Percentiles rank a stretch among this genome's conserved stretches.
These are phyloP conservation scores for Didymella pomorum DNA, from an alignment of 2,329 filamentous ascomycete species.

Conservation along the genomic window DNA sequence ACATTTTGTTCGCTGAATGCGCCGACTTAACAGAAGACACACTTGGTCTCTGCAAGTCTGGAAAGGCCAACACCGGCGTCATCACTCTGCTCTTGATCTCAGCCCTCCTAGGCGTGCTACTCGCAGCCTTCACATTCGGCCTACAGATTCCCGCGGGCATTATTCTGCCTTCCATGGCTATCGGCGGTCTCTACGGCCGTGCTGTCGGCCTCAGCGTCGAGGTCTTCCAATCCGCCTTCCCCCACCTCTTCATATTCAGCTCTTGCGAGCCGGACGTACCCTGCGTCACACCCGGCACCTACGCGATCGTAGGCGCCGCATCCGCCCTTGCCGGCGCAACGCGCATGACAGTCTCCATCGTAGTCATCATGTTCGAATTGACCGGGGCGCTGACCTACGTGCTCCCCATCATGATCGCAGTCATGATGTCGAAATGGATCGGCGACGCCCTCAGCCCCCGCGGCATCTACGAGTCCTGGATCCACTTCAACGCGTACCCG, in stretches of 20 bases:
- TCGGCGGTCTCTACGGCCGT: constrained; percentile 88
- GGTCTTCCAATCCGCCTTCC: constrained; percentile 82
- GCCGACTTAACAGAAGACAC: constrained; percentile 81
- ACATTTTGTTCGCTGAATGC: constrained; percentile 91
- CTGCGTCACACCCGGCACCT: constrained; percentile 93
- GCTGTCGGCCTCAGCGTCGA: constrained; percentile 89
- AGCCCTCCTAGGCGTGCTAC: constrained; percentile 81
- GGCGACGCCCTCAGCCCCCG: constrained; percentile 92
- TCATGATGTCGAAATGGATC: constrained; percentile 98
- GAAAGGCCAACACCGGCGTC: constrained; percentile 80
- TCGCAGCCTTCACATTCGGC: constrained; percentile 89
- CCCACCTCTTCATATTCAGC: constrained; percentile 77
- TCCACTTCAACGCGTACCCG: constrained; percentile 93
- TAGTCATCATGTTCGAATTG: constrained; percentile 99
- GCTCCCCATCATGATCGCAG: constrained; percentile 97
- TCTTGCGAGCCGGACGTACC: constrained; percentile 84
- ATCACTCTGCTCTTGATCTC: constrained; percentile 85
- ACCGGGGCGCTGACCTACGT: constrained; percentile 96
- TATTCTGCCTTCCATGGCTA: constrained; percentile 93
- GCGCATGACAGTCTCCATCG: constrained; percentile 95
- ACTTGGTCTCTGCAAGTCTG: constrained; percentile 88
- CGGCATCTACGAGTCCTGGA: constrained; percentile 98
- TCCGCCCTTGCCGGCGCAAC: constrained; percentile 94
- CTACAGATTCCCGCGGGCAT: constrained; percentile 95
- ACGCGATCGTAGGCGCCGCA: constrained; percentile 94